Evolutionary conservation across 805 yeast species (phyloP).

Genomic region (Diddensiella transvaalensis): DNA sequence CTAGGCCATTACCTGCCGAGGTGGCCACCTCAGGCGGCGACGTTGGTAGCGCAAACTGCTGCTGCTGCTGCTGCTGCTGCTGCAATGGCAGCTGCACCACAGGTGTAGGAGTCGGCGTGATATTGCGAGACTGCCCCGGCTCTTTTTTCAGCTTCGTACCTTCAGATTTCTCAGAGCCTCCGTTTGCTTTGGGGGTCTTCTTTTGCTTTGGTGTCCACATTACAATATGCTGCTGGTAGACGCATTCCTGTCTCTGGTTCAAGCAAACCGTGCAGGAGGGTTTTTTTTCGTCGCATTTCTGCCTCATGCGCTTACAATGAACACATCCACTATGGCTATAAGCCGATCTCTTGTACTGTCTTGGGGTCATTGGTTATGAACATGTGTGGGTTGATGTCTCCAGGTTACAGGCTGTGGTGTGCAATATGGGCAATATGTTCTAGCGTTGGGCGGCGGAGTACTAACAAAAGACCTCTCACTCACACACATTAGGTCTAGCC

Average conservation of each 20-base stretch:
- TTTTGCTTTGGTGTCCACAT: slow-evolving; percentile 17
- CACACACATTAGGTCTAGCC: no score
- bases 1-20: neutral
- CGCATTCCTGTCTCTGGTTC: slow-evolving; percentile 15
- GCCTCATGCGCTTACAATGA: slow-evolving; percentile 19
- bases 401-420: no score
- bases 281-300: slow-evolving; percentile 21
- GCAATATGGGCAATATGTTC: no score
- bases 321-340: slow-evolving; percentile 12
- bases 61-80: neutral
- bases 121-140: neutral
- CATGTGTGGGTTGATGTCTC: no score
- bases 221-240: slow-evolving; percentile 14
- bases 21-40: neutral
- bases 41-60: no score
- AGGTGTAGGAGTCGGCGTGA: no score
- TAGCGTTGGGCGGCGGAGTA: no score
- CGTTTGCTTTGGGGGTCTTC: neutral
- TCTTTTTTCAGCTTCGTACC: neutral
- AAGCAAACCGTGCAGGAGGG: slow-evolving; percentile 19
- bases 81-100: neutral
- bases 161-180: neutral
- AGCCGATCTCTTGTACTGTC: slow-evolving; percentile 7
- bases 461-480: no score
- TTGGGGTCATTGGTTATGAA: slow-evolving; percentile 2